Percentiles rank a stretch among this genome's conserved stretches.
These are phyloP conservation scores for Fusarium euwallaceae DNA, from an alignment of 2,329 filamentous ascomycete species.

Conservation along the genomic window DNA sequence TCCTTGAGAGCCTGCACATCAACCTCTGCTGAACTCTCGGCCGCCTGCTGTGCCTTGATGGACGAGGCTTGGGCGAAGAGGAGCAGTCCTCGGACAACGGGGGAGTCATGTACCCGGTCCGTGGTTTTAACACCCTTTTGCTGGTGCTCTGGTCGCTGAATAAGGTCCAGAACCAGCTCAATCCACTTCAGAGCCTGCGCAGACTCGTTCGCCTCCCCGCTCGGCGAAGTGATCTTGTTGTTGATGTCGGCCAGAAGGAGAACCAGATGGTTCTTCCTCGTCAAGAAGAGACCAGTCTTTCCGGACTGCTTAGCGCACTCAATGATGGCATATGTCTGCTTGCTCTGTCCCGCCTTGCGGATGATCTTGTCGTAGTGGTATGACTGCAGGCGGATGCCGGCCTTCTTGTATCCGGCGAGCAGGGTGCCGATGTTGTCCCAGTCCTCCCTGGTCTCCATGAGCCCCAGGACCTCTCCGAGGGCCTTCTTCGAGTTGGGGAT, in stretches of 20 bases:
- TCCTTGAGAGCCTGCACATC: constrained; percentile 46
- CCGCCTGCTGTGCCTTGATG: constrained; percentile 43
- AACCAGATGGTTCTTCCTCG: constrained; percentile 55
- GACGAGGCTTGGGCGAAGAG: constrained; percentile 48
- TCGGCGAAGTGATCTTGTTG: constrained; percentile 53
- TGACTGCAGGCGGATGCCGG: constrained; percentile 54
- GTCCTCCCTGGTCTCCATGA: constrained; percentile 64
- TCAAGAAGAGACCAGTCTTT: constrained; percentile 61
- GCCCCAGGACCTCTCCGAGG: constrained; percentile 54
- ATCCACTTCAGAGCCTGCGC: constrained; percentile 60
- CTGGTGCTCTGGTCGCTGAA: constrained; percentile 60
- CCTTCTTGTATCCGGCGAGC: constrained; percentile 63
- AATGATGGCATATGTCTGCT: constrained; percentile 61
- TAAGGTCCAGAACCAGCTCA: constrained; percentile 63
- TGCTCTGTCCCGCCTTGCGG: constrained; percentile 56
- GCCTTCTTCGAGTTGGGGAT: constrained; percentile 59
- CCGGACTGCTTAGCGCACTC: constrained; percentile 62
- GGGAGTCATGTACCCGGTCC: constrained; percentile 44
- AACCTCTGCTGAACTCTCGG: constrained; percentile 40
- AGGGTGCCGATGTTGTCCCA: constrained; percentile 66
- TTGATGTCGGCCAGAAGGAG: constrained; percentile 48
- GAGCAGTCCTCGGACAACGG: constrained; percentile 48
- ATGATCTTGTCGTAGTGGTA: constrained; percentile 56
- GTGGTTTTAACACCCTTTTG: constrained; percentile 14
- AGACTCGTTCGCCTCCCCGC: constrained; percentile 49